phyloP scores from a whole-genome alignment of 176 grass and related monocot species.

The Bromus sterilis region DNA sequence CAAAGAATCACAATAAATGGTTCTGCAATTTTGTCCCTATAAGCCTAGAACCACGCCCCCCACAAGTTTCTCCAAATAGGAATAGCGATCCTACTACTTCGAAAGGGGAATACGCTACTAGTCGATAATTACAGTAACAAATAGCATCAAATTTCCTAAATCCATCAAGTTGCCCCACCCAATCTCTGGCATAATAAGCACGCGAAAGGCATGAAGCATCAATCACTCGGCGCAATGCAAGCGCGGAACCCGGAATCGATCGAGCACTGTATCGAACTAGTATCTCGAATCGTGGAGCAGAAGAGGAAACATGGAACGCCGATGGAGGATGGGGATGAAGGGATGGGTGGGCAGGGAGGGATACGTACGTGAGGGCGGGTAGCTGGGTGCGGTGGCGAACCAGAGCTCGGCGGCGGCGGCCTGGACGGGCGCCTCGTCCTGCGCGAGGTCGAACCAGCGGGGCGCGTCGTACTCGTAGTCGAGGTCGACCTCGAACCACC shows the following conservation, averaged over 20 bases:
- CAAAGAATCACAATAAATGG: background rate
- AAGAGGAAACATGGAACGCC: background rate
- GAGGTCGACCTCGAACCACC: constrained; percentile 69
- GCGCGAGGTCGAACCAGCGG: constrained; percentile 70
- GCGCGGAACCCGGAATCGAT: background rate
- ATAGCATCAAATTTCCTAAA: background rate
- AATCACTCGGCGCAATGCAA: background rate
- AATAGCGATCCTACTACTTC: background rate
- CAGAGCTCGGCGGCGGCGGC: constrained; percentile 53
- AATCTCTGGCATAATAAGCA: background rate
- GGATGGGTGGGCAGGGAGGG: background rate
- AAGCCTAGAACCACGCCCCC: background rate
- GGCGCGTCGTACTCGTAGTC: constrained; percentile 97
- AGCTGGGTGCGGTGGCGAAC: constrained; percentile 64
- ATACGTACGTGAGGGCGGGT: constrained; percentile 82
- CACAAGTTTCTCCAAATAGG: background rate
- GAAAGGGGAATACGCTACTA: background rate
- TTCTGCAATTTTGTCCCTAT: background rate
- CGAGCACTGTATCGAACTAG: background rate
- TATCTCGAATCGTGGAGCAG: background rate
- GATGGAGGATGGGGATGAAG: background rate
- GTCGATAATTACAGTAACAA: background rate
- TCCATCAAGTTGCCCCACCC: background rate
- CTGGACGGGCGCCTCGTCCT: constrained; percentile 42
- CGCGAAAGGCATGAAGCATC: background rate